Conservation (phyloP, 1,284 basidiomycete genomes). For the Tausonia pullulans region DNA sequence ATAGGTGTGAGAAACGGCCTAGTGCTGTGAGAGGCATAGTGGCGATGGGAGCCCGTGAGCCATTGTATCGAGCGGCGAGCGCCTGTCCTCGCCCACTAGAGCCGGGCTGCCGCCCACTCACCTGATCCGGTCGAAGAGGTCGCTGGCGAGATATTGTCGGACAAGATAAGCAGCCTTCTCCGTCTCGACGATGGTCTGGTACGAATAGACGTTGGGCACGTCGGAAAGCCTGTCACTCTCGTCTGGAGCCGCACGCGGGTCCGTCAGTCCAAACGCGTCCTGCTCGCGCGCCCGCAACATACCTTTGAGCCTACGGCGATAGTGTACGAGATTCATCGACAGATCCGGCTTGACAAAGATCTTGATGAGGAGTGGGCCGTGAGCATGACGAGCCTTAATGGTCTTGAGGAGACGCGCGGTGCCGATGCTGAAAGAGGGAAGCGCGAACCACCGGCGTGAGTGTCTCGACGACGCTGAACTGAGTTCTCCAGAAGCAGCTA, state of each 20-base stretch:
- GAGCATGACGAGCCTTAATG: slow-evolving; percentile 60
- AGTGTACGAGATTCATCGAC: slow-evolving; percentile 48
- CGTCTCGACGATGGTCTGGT: slow-evolving; percentile 85
- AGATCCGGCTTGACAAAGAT: slow-evolving; percentile 68
- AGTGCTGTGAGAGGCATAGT: slow-evolving; percentile 47
- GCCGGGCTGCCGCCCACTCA: slow-evolving; percentile 32
- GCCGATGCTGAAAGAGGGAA: slow-evolving; percentile 49
- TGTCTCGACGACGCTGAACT: neutral
- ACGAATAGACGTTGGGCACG: slow-evolving; percentile 79
- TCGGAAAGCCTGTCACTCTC: slow-evolving; percentile 76
- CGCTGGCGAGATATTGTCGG: slow-evolving; percentile 88
- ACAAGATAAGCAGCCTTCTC: slow-evolving; percentile 93
- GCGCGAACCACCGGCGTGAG: neutral
- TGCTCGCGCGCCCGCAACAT: slow-evolving; percentile 20
- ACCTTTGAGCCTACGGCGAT: slow-evolving; percentile 56
- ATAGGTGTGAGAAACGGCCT: slow-evolving; percentile 82
- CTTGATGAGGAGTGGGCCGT: slow-evolving; percentile 63
- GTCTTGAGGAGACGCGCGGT: slow-evolving; percentile 94
- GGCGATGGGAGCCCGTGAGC: neutral
- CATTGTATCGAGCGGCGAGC: too few relatives aligned
- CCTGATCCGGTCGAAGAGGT: slow-evolving; percentile 96
- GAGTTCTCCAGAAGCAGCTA: neutral
- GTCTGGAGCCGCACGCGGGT: slow-evolving; percentile 37
- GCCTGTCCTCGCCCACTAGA: too few relatives aligned
- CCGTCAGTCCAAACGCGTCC: neutral